Conservation (phyloP, 73 alveolate genomes). For the Paramecium octaurelia region DNA sequence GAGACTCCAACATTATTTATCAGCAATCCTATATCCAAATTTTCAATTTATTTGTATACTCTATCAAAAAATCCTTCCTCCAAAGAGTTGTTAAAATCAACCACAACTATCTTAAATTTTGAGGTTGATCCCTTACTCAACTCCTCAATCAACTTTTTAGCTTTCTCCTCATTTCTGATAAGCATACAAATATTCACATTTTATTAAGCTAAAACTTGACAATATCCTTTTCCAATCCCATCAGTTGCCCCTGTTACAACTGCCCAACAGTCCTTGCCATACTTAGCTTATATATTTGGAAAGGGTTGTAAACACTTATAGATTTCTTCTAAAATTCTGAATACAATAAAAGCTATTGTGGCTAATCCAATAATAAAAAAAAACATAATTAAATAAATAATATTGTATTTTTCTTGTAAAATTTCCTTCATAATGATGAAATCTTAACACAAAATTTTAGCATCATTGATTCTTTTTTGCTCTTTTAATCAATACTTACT, state of each 20-base stretch:
- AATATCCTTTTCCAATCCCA: slow-evolving; percentile 73
- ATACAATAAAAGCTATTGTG: not conserved
- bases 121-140: slow-evolving; percentile 8
- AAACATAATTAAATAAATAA: not conserved
- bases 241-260: slow-evolving; percentile 80
- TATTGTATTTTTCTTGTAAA: not conserved
- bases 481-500: not conserved
- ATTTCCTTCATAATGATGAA: not conserved
- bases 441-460: no score
- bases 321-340: slow-evolving; percentile 22
- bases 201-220: slow-evolving; percentile 64
- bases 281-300: slow-evolving; percentile 22
- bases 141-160: not conserved
- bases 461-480: not conserved
- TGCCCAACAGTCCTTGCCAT: slow-evolving; percentile 68
- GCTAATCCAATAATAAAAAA: not conserved
- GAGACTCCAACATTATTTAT: slow-evolving; percentile 39
- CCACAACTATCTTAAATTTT: not conserved
- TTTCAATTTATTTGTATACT: not conserved
- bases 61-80: slow-evolving; percentile 40
- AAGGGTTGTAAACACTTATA: slow-evolving; percentile 19
- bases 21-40: slow-evolving; percentile 14
- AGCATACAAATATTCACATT: slow-evolving; percentile 71
- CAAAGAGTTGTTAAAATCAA: not conserved
- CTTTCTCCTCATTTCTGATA: slow-evolving; percentile 64